These are phyloP conservation scores for Tothia fuscella DNA, from an alignment of 2,329 filamentous ascomycete genomes.

Conservation along the genomic window DNA sequence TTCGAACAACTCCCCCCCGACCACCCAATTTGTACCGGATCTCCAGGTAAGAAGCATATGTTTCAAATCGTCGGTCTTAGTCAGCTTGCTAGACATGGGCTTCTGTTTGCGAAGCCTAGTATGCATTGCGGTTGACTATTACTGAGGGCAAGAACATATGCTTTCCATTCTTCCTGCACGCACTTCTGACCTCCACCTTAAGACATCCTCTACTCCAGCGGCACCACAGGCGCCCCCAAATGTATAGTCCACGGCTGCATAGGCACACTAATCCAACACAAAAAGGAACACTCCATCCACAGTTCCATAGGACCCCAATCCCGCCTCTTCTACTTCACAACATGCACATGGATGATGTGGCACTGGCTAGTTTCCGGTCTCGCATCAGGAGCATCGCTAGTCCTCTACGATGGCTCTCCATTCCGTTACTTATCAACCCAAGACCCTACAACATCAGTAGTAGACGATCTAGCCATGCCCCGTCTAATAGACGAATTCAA, in stretches of 20 bases:
- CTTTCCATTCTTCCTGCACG: too few relatives aligned
- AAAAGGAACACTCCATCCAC: slow-evolving; percentile 88
- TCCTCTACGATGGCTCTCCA: slow-evolving; percentile 87
- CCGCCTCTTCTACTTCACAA: slow-evolving; percentile 85
- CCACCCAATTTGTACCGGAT: slow-evolving; percentile 83
- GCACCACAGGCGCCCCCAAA: slow-evolving; percentile 79
- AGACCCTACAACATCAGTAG: slow-evolving; percentile 38
- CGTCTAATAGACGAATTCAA: slow-evolving; percentile 65
- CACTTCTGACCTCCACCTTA: too few relatives aligned
- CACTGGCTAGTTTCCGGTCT: slow-evolving; percentile 88
- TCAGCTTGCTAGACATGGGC: too few relatives aligned
- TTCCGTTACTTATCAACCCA: slow-evolving; percentile 41
- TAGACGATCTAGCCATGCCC: slow-evolving; percentile 71
- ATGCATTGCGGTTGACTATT: too few relatives aligned
- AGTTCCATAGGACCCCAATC: slow-evolving; percentile 64
- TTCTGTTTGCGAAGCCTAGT: too few relatives aligned
- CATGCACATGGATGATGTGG: slow-evolving; percentile 99
- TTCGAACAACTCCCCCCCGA: slow-evolving; percentile 75
- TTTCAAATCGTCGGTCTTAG: too few relatives aligned
- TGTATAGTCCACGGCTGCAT: slow-evolving; percentile 88
- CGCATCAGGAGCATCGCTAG: slow-evolving; percentile 67
- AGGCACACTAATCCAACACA: slow-evolving; percentile 88
- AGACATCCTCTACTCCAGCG: slow-evolving; percentile 80
- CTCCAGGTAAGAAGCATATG: too few relatives aligned
- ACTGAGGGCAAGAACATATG: too few relatives aligned